A percentile compares a stretch with the other conserved stretches of the same genome.
Evolutionary conservation across 23 red algal genomes (phyloP).

Genomic region (Gracilaria gracilis): DNA sequence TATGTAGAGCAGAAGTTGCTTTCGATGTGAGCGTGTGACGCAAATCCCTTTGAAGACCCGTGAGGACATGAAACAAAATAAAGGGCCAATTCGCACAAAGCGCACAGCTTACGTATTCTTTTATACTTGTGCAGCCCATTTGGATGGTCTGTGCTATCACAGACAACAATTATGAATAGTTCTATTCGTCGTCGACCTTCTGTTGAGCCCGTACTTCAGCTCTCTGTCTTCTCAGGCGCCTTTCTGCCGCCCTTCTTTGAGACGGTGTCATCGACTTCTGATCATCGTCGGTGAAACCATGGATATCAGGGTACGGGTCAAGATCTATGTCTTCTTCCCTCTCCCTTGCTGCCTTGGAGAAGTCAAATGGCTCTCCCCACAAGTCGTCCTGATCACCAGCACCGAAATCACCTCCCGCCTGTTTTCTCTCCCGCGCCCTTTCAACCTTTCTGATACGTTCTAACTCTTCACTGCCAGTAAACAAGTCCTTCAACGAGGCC

Average conservation of each 20-base stretch:
- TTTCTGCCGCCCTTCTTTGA: constrained; percentile 55
- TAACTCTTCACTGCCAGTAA: background rate
- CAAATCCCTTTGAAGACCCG: background rate
- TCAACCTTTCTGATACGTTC: background rate
- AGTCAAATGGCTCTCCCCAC: constrained; percentile 62
- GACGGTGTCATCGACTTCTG: constrained; percentile 37
- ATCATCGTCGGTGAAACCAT: background rate
- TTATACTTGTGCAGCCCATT: background rate
- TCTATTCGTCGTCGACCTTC: background rate
- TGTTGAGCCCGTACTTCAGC: constrained; percentile 29
- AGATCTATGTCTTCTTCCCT: background rate
- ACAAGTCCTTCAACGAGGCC: background rate
- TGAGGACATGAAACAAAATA: background rate
- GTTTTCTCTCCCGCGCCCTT: constrained; percentile 14
- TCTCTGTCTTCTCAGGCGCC: constrained; percentile 18
- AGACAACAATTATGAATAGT: no score
- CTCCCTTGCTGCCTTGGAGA: constrained; percentile 31
- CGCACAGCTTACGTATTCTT: background rate
- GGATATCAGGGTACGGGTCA: background rate
- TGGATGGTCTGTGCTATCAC: background rate
- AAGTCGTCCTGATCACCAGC: constrained; percentile 9
- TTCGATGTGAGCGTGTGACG: background rate
- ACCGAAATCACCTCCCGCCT: background rate
- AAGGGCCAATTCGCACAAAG: background rate
- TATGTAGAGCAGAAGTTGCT: background rate